These are phyloP conservation scores for Tieghemostelium lacteum DNA, from an alignment of 78 protist species.

Conservation along the genomic window DNA sequence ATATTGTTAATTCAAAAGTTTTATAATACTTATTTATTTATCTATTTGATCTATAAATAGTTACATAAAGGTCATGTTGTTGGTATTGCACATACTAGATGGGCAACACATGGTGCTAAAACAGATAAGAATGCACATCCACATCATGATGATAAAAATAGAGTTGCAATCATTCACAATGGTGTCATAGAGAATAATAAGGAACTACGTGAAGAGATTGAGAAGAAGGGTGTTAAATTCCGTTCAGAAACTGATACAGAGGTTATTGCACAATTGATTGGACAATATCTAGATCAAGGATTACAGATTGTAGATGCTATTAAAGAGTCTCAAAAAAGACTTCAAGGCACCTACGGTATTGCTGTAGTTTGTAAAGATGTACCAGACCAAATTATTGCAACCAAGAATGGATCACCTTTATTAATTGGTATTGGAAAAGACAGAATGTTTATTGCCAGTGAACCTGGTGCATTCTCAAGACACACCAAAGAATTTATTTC, in stretches of 20 bases:
- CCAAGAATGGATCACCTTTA: conserved; percentile 79
- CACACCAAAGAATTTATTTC: conserved; percentile 81
- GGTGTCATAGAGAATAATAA: conserved; percentile 81
- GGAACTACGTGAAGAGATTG: conserved; percentile 51
- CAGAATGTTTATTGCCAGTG: conserved; percentile 76
- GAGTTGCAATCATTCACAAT: conserved; percentile 84
- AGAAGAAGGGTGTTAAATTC: conserved; percentile 72
- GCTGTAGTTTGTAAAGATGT: conserved; percentile 61
- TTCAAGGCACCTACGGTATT: conserved; percentile 88
- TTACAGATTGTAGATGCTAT: conserved; percentile 78
- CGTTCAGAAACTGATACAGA: conserved; percentile 98
- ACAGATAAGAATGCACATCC: conserved; percentile 86
- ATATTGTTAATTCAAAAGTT: neutral
- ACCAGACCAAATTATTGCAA: conserved; percentile 81
- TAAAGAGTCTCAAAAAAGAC: conserved; percentile 76
- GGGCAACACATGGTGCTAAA: conserved; percentile 88
- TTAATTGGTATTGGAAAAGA: conserved; percentile 82
- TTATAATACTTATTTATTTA: neutral
- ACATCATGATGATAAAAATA: conserved; percentile 75
- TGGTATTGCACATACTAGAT: conserved; percentile 85
- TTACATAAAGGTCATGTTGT: conserved; percentile 78
- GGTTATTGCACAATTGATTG: conserved; percentile 92
- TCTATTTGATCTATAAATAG: conserved; percentile 5
- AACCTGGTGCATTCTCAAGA: conserved; percentile 81
- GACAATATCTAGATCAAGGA: conserved; percentile 70